Conservation (phyloP, 1,139 yeast genomes). For the Nakaseomyces sp. region DNA sequence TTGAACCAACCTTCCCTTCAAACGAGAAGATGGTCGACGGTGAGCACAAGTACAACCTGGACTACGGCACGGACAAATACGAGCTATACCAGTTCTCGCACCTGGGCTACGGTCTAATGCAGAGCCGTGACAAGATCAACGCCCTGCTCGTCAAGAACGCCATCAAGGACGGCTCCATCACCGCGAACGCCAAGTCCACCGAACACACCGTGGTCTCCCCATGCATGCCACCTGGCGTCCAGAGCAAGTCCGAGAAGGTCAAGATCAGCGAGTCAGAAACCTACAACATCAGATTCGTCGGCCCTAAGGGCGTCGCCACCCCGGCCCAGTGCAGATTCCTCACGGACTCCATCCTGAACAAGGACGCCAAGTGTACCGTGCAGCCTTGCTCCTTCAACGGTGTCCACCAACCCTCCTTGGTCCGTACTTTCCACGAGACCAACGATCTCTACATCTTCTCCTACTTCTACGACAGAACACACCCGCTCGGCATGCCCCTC, state of each 20-base stretch:
- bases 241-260: constrained; percentile 48
- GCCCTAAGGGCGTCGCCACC: constrained; percentile 48
- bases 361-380: constrained; percentile 62
- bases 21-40: constrained; percentile 67
- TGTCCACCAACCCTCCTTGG: constrained; percentile 87
- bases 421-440: constrained; percentile 57
- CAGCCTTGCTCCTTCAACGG: constrained; percentile 96
- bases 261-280: constrained; percentile 41
- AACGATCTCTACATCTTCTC: constrained; percentile 85
- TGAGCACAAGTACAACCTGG: constrained; percentile 74
- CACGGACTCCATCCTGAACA: constrained; percentile 75
- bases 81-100: constrained; percentile 91
- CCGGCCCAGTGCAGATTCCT: constrained; percentile 74
- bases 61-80: constrained; percentile 74
- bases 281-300: constrained; percentile 63
- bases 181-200: constrained; percentile 35
- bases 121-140: constrained; percentile 82
- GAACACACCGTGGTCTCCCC: constrained; percentile 56
- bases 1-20: constrained; percentile 68
- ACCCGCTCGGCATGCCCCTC: constrained; percentile 88
- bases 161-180: constrained; percentile 36
- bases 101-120: constrained; percentile 90
- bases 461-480: constrained; percentile 87
- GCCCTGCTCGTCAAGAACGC: constrained; percentile 45
- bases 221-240: constrained; percentile 73